Evolutionary conservation across 345 rosid genomes (phyloP).

Genomic region (Citrus australasica): DNA sequence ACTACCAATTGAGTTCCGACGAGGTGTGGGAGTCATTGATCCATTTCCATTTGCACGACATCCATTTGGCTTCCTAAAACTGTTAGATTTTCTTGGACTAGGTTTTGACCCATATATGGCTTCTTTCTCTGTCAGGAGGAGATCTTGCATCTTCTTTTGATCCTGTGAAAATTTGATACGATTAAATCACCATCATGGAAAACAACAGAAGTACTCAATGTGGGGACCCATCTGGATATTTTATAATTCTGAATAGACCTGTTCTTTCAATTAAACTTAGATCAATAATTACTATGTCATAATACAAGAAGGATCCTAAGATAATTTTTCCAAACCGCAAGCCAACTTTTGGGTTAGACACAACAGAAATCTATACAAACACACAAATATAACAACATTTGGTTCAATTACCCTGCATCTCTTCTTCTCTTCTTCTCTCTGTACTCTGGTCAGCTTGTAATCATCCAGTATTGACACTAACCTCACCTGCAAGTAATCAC

Average conservation of each 20-base stretch:
- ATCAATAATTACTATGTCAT: neutral
- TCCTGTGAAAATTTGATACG: constrained; percentile 46
- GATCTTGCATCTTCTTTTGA: constrained; percentile 96
- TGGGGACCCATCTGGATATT: neutral
- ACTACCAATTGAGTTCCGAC: constrained; percentile 67
- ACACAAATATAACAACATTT: neutral
- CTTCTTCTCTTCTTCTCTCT: constrained; percentile 85
- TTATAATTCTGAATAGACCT: neutral
- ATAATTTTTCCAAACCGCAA: neutral
- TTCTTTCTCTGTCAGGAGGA: constrained; percentile 79
- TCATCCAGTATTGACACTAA: constrained; percentile 80
- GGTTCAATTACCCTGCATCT: constrained; percentile 59
- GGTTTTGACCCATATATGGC: constrained; percentile 89
- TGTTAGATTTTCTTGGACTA: constrained; percentile 80
- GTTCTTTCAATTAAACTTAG: neutral
- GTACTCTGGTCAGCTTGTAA: constrained; percentile 77
- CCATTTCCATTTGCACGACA: constrained; percentile 79
- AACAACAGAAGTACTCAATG: neutral
- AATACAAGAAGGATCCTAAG: neutral
- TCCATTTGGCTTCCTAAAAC: constrained; percentile 80
- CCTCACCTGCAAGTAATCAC: constrained; percentile 50
- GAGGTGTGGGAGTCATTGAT: constrained; percentile 83
- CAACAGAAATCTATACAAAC: neutral
- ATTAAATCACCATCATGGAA: neutral
- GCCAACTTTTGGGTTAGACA: neutral